phyloP scores from a whole-genome alignment of 2,329 filamentous ascomycete species.

The Epichloe gansuensis region DNA sequence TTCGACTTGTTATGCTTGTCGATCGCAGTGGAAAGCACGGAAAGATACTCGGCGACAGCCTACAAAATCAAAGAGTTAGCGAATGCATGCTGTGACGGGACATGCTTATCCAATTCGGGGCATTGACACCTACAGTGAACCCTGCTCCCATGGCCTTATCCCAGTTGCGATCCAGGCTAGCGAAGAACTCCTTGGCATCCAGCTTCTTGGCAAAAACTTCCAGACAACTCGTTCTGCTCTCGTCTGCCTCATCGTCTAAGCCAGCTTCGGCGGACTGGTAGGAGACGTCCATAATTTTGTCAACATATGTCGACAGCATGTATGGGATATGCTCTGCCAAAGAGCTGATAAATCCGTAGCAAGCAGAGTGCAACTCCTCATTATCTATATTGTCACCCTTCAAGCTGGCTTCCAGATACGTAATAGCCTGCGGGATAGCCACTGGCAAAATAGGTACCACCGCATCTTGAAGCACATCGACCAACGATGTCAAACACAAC shows the following conservation, averaged over 20 bases:
- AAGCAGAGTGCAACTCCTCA: slow-evolving; percentile 64
- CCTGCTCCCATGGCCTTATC: slow-evolving; percentile 48
- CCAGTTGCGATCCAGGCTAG: slow-evolving; percentile 64
- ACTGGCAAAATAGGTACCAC: slow-evolving; percentile 73
- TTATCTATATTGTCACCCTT: slow-evolving; percentile 43
- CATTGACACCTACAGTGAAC: slow-evolving; percentile 38
- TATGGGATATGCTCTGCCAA: slow-evolving; percentile 77
- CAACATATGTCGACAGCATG: slow-evolving; percentile 72
- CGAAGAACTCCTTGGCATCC: slow-evolving; percentile 64
- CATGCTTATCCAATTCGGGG: no score
- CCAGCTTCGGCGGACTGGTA: slow-evolving; percentile 55
- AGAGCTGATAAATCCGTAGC: slow-evolving; percentile 67
- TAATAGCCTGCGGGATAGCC: slow-evolving; percentile 59
- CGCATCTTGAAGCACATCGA: slow-evolving; percentile 77
- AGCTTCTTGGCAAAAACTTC: slow-evolving; percentile 65
- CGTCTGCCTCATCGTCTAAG: slow-evolving; percentile 49
- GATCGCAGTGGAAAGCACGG: slow-evolving; percentile 57
- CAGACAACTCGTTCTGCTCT: slow-evolving; percentile 57
- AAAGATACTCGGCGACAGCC: slow-evolving; percentile 57
- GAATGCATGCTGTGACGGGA: not conserved
- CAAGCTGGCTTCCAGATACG: slow-evolving; percentile 55
- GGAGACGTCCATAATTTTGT: slow-evolving; percentile 59
- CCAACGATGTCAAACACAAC: slow-evolving; percentile 75
- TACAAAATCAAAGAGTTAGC: slow-evolving; percentile 16
- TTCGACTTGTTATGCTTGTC: slow-evolving; percentile 66